Evolutionary conservation across 2,329 filamentous ascomycete species (phyloP).

Genomic region (Apiospora malaysiana): DNA sequence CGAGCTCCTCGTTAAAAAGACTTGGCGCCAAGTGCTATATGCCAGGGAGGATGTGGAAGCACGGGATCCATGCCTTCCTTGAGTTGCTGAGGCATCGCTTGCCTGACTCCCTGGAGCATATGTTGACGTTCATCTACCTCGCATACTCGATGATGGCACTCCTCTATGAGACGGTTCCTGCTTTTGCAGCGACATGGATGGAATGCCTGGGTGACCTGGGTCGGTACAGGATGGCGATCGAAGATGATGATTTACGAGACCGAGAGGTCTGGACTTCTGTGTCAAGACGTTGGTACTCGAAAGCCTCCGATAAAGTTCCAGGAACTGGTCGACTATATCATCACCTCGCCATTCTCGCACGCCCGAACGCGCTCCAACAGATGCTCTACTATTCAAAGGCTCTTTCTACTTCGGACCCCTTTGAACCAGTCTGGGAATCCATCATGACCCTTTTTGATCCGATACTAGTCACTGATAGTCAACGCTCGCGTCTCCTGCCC

Average conservation of each 20-base stretch:
- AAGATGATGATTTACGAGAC: slow-evolving; percentile 78
- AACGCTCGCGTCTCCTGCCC: slow-evolving; percentile 44
- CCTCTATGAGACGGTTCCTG: slow-evolving; percentile 81
- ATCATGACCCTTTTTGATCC: slow-evolving; percentile 73
- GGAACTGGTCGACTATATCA: slow-evolving; percentile 83
- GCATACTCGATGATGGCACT: slow-evolving; percentile 91
- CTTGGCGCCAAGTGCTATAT: slow-evolving; percentile 85
- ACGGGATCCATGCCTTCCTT: slow-evolving; percentile 86
- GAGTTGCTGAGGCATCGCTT: slow-evolving; percentile 77
- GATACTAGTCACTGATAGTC: slow-evolving; percentile 45
- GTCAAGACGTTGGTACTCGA: slow-evolving; percentile 81
- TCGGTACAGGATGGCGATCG: slow-evolving; percentile 89
- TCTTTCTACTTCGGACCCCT: slow-evolving; percentile 71
- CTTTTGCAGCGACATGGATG: slow-evolving; percentile 89
- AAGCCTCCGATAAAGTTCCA: slow-evolving; percentile 78
- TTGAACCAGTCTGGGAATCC: slow-evolving; percentile 69
- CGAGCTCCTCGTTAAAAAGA: slow-evolving; percentile 68
- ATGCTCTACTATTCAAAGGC: slow-evolving; percentile 76
- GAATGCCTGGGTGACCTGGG: slow-evolving; percentile 89
- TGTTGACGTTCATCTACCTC: slow-evolving; percentile 91
- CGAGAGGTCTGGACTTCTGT: slow-evolving; percentile 83
- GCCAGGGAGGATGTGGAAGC: slow-evolving; percentile 92
- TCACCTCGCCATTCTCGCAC: slow-evolving; percentile 80
- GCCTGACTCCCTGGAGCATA: slow-evolving; percentile 81
- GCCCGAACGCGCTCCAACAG: slow-evolving; percentile 73